Percentiles rank a stretch among this genome's conserved stretches.
phyloP scores from a whole-genome alignment of 345 rosid species.

The Brassica juncea region DNA sequence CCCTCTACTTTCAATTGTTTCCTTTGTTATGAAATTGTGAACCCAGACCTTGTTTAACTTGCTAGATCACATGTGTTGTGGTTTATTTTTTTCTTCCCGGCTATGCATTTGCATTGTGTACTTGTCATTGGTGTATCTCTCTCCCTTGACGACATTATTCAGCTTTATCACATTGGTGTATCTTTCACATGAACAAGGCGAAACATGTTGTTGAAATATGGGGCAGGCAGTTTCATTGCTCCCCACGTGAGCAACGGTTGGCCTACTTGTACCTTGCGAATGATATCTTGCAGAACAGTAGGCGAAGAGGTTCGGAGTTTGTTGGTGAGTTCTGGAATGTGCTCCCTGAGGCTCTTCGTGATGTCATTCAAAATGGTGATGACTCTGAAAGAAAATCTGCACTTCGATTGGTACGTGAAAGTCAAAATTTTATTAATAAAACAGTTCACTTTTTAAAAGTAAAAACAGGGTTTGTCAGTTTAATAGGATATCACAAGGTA shows the following conservation, averaged over 20 bases:
- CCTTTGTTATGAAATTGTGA: no score
- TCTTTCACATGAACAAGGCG: constrained; percentile 96
- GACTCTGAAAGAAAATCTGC: constrained; percentile 82
- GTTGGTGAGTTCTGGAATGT: constrained; percentile 99
- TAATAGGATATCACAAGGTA: no score
- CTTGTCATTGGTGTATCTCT: neutral
- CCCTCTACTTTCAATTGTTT: neutral
- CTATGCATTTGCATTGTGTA: neutral
- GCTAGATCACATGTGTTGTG: neutral
- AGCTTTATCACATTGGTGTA: constrained; percentile 99
- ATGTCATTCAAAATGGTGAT: constrained; percentile 69
- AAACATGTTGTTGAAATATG: constrained; percentile 96
- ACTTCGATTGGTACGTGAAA: constrained; percentile 65
- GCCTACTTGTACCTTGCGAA: constrained; percentile 95
- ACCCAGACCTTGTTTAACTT: neutral
- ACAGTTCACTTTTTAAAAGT: no score
- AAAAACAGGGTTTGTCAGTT: no score
- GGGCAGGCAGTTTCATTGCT: constrained; percentile 80
- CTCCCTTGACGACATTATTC: constrained; percentile 29
- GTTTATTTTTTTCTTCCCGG: neutral
- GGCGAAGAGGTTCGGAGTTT: constrained; percentile 95
- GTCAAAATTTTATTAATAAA: no score
- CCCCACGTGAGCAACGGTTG: constrained; percentile 85
- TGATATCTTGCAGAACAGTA: constrained; percentile 96
- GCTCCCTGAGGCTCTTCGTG: constrained; percentile 92